Base-by-base conservation (phyloP, 2,329 filamentous ascomycete genomes). In the Immersiporthe knoxdaviesiana region DNA sequence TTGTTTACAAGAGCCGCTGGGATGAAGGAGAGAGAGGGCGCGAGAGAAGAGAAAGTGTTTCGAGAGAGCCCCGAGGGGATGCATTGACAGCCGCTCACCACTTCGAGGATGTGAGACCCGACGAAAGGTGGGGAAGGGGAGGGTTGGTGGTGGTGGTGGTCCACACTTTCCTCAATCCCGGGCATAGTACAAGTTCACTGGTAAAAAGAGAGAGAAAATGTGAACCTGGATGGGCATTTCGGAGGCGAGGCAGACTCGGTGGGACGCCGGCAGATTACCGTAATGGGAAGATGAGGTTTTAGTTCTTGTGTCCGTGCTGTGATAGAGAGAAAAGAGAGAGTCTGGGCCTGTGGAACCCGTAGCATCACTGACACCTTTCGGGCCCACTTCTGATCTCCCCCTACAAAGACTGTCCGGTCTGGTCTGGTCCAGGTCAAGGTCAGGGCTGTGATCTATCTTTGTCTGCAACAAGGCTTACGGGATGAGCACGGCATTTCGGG, bases 1-100 rank as follows among this genome's bases (percentile, higher is more conserved):
- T 39, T 62, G 37, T 62, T 41, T 62, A 27, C 56, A 59, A 59
- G 32, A 59, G 56, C 56, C 56, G 56, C 56, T 37, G 54, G 32
- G 30, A n/a, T 24, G 16, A 7, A 24, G 30, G 27, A 64, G 35
- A 3, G n/a, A n/a, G n/a, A n/a, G n/a, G n/a, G n/a, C 35, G 4
- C 35, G 35, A 35, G 35, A 35, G 35, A 27, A 18, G 35, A 27
- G 21, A 7, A 63, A 52, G 21, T 64, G 47, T 63, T 63, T 63
- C 61, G 61, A 63, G 61, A 47, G 21, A 27, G 21, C 3, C 11
- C 41, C 60, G 41, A 44, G 37, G 47, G 44, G 47, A 24, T 39
- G 47, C 44, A 64, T n/a, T 54, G 56, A 37, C 30, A 30, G 6
- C 56, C 56, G 32, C 11, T 59, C 56, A 21, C n/a, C n/a, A 7